Evolutionary conservation across 768 basidiomycete genomes (phyloP).

Genomic region (Amanita rubescens): DNA sequence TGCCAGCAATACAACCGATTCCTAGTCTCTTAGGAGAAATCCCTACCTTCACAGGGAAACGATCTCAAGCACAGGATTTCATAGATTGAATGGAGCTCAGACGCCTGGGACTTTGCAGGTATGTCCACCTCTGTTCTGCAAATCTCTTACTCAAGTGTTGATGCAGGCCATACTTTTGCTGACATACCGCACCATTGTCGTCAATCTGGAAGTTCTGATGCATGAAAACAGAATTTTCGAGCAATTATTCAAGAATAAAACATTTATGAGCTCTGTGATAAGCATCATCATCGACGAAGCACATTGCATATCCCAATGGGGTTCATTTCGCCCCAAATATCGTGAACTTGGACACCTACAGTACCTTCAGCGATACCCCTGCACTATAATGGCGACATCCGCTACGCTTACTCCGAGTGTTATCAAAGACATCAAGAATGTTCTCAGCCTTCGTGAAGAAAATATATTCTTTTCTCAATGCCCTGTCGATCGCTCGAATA

Average conservation of each 20-base stretch:
- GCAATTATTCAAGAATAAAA: slow-evolving; percentile 9
- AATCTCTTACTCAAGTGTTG: neutral
- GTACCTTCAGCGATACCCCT: neutral
- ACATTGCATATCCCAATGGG: slow-evolving; percentile 25
- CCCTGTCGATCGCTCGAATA: neutral
- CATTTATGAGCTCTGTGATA: slow-evolving; percentile 16
- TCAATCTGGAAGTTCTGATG: slow-evolving; percentile 19
- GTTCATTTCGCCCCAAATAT: slow-evolving; percentile 21
- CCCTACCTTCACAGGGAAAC: no score
- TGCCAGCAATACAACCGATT: no score
- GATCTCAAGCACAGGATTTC: no score
- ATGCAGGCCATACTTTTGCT: slow-evolving; percentile 15
- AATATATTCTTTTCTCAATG: neutral
- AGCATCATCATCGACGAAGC: slow-evolving; percentile 24
- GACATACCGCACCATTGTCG: slow-evolving; percentile 14
- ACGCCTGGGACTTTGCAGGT: no score
- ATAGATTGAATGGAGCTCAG: no score
- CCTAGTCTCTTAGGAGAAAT: no score
- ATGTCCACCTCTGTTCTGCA: no score
- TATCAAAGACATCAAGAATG: neutral
- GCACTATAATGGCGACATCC: neutral
- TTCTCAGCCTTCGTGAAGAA: neutral
- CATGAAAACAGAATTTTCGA: slow-evolving; percentile 2
- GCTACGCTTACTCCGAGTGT: neutral
- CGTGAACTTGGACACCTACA: slow-evolving; percentile 10